Evolutionary conservation across 2,329 filamentous ascomycete genomes (phyloP), one percentile per base, ranked within the genome.

Genomic region (Trichophyton equinum): DNA sequence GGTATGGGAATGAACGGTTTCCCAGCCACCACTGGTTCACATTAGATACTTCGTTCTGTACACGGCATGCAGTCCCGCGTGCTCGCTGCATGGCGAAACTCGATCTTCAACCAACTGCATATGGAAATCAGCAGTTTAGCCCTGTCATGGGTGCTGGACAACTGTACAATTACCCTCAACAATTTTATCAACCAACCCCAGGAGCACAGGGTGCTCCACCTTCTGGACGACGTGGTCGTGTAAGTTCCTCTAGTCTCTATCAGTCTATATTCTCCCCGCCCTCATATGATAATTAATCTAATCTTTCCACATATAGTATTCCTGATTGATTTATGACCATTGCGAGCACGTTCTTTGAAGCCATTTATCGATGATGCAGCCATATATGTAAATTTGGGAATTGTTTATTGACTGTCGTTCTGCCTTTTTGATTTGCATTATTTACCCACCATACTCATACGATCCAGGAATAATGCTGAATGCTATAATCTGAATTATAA

Each of bases 81-180:
- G n/a, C n/a, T n/a, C n/a, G n/a, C n/a, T n/a, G n/a, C n/a, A n/a
- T n/a, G n/a, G n/a, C n/a, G n/a, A 3, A 73, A 68, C 62, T 72
- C 74, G 9, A 78, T 82, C 71, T 81, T 47, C 75, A 75, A 61
- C 79, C 79, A 61, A 74, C 75, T 55, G 69, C 69, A 53, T 80
- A 78, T 73, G 6, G 72, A 57, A 38, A 73, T 33, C 74, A 75
- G 61, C 75, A 75, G 61, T 79, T 75, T 65, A 76, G 73, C 64
- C 77, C 77, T 42, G 72, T 76, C 58, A 71, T 78, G 68, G 71
- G 72, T 57, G 67, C 69, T 22, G 68, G 70, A 55, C 74, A 76
- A 67, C 74, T 79, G 73, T 82, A 82, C 69, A 78, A 78, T 61
- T 82, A 82, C 68, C 76, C 78, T 65, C 76, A 78, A 66, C 78